A percentile compares a stretch with the other conserved stretches of the same genome.
Evolutionary conservation across 495 filamentous ascomycete genomes (phyloP).

Genomic region (Aspergillus haitiensis): DNA sequence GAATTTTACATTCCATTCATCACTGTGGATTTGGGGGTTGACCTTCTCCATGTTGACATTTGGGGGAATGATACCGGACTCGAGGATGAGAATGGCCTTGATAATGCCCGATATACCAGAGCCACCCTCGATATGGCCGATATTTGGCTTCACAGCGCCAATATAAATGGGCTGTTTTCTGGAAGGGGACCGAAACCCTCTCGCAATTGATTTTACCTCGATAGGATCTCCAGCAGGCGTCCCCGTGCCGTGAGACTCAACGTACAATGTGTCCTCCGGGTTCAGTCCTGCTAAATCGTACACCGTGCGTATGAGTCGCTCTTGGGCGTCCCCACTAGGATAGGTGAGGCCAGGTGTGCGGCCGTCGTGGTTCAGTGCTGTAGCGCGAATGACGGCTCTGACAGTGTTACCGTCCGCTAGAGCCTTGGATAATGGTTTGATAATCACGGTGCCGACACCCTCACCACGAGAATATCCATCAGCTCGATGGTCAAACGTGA

Average conservation of each 20-base stretch:
- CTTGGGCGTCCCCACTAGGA: slow-evolving; percentile 28
- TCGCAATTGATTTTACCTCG: slow-evolving; percentile 14
- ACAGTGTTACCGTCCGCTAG: slow-evolving; percentile 4
- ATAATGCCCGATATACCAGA: slow-evolving; percentile 51
- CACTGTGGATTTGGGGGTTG: slow-evolving; percentile 35
- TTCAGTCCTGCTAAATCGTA: slow-evolving; percentile 34
- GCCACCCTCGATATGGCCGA: slow-evolving; percentile 43
- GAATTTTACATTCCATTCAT: slow-evolving; percentile 21
- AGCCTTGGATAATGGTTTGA: slow-evolving; percentile 29
- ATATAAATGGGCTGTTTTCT: slow-evolving; percentile 17
- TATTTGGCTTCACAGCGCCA: slow-evolving; percentile 47
- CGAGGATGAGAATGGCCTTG: slow-evolving; percentile 52
- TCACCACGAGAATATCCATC: slow-evolving; percentile 40
- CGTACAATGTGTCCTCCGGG: slow-evolving; percentile 18
- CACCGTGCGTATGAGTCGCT: slow-evolving; percentile 23
- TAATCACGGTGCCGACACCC: slow-evolving; percentile 30
- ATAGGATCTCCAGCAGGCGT: slow-evolving; percentile 17
- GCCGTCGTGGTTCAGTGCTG: slow-evolving; percentile 49
- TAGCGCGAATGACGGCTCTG: slow-evolving; percentile 38
- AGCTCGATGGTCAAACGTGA: slow-evolving; percentile 29
- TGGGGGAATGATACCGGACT: slow-evolving; percentile 47
- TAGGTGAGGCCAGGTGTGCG: slow-evolving; percentile 25
- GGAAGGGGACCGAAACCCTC: neutral
- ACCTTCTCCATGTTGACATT: slow-evolving; percentile 28
- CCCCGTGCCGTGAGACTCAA: slow-evolving; percentile 47